Evolutionary conservation across 78 protist genomes (phyloP), one percentile per base, ranked within the genome.

Genomic region (Tieghemostelium lacteum): DNA sequence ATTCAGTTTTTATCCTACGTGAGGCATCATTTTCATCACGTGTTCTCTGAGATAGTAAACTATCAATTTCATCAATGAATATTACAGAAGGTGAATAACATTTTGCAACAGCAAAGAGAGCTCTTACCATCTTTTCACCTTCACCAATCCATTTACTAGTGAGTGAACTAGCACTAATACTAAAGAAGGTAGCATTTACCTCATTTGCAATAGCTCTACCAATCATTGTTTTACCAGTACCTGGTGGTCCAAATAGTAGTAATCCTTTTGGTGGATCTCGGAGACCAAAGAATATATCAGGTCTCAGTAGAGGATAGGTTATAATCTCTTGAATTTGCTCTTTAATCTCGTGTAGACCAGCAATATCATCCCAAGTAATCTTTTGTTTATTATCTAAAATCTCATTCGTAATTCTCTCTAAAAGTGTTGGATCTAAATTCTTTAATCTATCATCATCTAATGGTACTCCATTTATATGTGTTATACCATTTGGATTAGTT

Each of bases 181-280:
- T 96, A 89, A 98, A 97, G 93, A 98, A 98, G 22, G 97, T 97
- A 2, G 99, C 97, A 14, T 86, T 73, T 72, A 96, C 95, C 92
- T 97, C 98, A n/a, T 94, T 94, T 0, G 99, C 99, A 39, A 96
- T 97, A 0, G 99, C 99, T 74, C 91, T 96, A 12, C 98, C 96
- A 57, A 96, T 86, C 77, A 94, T 72, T 28, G 95, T 94, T 63
- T 89, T 91, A 50, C 96, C 93, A 40, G 80, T 92, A 4, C 97
- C 97, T 0, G 97, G 97, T 3, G 97, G 97, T 8, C 97, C 97
- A 77, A 92, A 95, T 3, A 95, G 50, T 2, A 95, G 57, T 4
- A 95, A 26, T 31, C 96, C 94, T 50, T 86, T 83, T 7, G 93
- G 85, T 26, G 96, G 94, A 19, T 52, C 61, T n/a, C 95, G 63